phyloP scores from a whole-genome alignment of 352 stramenopile species.

The Nothophytophthora sp. region DNA sequence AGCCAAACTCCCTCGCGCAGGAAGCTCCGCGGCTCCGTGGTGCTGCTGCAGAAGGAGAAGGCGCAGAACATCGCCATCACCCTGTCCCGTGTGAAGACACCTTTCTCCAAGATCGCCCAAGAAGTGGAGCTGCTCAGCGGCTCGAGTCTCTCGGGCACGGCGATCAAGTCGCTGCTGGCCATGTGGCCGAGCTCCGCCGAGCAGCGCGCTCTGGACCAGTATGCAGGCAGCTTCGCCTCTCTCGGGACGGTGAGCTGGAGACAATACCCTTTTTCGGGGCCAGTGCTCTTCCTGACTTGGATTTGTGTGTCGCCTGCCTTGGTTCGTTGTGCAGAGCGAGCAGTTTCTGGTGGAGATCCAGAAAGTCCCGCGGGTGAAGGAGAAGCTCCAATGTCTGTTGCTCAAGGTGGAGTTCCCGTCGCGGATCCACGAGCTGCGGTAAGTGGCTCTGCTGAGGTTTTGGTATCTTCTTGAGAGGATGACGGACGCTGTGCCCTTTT shows the following conservation, averaged over 20 bases:
- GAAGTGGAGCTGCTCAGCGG: conserved; percentile 29
- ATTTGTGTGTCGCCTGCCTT: background rate
- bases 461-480: too few species aligned
- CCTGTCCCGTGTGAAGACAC: conserved; percentile 12
- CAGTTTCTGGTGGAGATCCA: conserved; percentile 29
- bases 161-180: conserved; percentile 29
- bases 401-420: conserved; percentile 27
- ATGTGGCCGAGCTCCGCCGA: conserved; percentile 34
- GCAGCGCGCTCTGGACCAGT: conserved; percentile 20
- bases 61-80: conserved; percentile 22
- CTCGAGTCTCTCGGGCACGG: conserved; percentile 23
- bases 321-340: conserved; percentile 19
- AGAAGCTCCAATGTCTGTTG: conserved; percentile 29
- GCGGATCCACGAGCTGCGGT: conserved; percentile 25
- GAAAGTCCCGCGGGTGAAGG: conserved; percentile 17
- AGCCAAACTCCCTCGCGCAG: background rate
- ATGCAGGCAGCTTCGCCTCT: conserved; percentile 11
- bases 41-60: conserved; percentile 26
- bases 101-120: conserved; percentile 18
- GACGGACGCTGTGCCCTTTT: background rate
- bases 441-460: too few species aligned
- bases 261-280: too few species aligned
- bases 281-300: background rate
- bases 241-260: conserved; percentile 20
- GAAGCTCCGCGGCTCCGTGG: conserved; percentile 1